Conservation (phyloP, 805 yeast species). For the Yarrowia keelungensis region DNA sequence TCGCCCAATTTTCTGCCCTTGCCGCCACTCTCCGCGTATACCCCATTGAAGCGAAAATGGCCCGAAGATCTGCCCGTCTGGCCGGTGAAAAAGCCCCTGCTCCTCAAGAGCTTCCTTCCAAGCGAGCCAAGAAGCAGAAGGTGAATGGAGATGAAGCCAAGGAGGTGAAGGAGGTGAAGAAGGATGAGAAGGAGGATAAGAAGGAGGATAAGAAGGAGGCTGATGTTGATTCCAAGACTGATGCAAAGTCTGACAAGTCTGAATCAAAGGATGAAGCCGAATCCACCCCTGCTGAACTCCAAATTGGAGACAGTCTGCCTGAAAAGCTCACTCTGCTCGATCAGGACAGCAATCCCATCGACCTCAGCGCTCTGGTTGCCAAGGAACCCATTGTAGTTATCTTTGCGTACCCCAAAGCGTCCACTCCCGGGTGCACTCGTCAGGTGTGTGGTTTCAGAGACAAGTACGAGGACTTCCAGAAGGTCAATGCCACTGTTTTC, state of each 20-base stretch:
- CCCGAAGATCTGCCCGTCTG: constrained; percentile 21
- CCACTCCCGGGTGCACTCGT: constrained; percentile 95
- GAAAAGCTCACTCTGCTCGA: constrained; percentile 62
- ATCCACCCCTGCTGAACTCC: constrained; percentile 42
- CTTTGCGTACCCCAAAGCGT: constrained; percentile 84
- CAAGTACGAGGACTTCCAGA: constrained; percentile 60
- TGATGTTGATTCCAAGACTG: constrained; percentile 6
- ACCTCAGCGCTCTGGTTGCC: constrained; percentile 54
- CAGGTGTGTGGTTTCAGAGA: constrained; percentile 91
- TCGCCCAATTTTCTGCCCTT: not conserved
- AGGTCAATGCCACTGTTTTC: constrained; percentile 63
- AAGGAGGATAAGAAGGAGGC: not conserved
- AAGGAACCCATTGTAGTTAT: constrained; percentile 56
- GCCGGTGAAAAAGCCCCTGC: constrained; percentile 32
- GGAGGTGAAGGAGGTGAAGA: not conserved
- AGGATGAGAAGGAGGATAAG: not conserved
- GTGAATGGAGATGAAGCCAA: not conserved
- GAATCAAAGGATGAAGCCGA: constrained; percentile 22
- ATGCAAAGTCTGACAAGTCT: constrained; percentile 35
- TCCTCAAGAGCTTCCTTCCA: constrained; percentile 17
- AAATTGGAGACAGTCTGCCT: constrained; percentile 72
- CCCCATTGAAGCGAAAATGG: not conserved
- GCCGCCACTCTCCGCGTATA: no score
- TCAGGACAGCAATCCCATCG: constrained; percentile 72
- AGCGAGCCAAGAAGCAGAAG: constrained; percentile 27